Evolutionary conservation across 192 early-diverging fungal species (phyloP).

Genomic region (Rhizophagus prolifer): DNA sequence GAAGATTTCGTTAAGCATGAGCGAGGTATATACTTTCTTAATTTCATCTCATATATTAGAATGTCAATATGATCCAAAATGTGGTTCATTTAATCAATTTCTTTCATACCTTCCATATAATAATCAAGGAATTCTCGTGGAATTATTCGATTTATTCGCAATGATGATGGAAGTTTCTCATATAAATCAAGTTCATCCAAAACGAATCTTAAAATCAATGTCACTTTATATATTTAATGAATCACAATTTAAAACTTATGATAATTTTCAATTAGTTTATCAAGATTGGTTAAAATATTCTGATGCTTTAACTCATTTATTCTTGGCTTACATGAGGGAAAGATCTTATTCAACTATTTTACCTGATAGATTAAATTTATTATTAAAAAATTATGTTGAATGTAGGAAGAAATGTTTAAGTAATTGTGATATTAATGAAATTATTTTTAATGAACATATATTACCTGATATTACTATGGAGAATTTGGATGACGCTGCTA

Average conservation of each 20-base stretch:
- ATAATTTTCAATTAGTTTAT: conserved; percentile 24
- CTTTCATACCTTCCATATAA: neutral
- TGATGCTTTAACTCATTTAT: conserved; percentile 24
- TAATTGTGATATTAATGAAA: neutral
- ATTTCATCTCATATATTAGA: neutral
- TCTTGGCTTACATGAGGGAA: conserved; percentile 16
- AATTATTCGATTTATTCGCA: conserved; percentile 19
- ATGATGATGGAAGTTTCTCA: conserved; percentile 6
- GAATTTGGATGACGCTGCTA: neutral
- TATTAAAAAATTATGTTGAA: conserved; percentile 17
- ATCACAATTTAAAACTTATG: neutral
- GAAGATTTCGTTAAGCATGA: conserved; percentile 18
- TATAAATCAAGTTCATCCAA: conserved; percentile 8
- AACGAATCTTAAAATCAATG: conserved; percentile 18
- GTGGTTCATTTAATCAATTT: conserved; percentile 18
- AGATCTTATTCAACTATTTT: neutral
- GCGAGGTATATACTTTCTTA: neutral
- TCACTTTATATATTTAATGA: conserved; percentile 4
- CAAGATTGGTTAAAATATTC: conserved; percentile 25
- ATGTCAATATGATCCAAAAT: conserved; percentile 20
- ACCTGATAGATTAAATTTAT: conserved; percentile 6
- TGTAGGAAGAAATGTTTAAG: neutral
- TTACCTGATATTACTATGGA: conserved; percentile 1
- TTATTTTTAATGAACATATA: neutral
- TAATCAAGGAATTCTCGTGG: conserved; percentile 1